A percentile compares a stretch with the other conserved stretches of the same genome.
These are phyloP conservation scores for Yamadazyma philogaea DNA, from an alignment of 805 yeast genomes.

Conservation along the genomic window DNA sequence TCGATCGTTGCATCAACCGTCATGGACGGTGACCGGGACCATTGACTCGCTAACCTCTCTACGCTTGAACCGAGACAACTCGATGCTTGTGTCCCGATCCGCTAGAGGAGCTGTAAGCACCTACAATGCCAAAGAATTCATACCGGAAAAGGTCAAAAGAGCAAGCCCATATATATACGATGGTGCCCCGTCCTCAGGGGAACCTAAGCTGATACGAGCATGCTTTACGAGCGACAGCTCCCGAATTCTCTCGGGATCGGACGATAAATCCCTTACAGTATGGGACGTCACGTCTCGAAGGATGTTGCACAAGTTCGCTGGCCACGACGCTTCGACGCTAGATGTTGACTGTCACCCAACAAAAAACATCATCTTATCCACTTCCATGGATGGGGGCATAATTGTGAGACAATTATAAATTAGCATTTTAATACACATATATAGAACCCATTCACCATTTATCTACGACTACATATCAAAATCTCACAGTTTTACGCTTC, in stretches of 20 bases:
- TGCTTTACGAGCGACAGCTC: conserved; percentile 42
- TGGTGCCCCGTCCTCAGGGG: conserved; percentile 52
- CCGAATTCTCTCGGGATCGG: conserved; percentile 55
- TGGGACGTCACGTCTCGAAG: conserved; percentile 60
- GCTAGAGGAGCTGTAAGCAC: conserved; percentile 56
- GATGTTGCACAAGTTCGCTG: conserved; percentile 47
- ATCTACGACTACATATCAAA: too few species aligned
- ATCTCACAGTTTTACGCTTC: conserved; percentile 18
- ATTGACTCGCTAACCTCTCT: conserved; percentile 57
- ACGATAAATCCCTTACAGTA: conserved; percentile 52
- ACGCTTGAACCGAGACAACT: conserved; percentile 44
- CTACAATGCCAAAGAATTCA: conserved; percentile 50
- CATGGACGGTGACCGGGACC: conserved; percentile 46
- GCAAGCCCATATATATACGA: conserved; percentile 48
- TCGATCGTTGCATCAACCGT: conserved; percentile 36
- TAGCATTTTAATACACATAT: neutral
- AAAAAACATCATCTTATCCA: conserved; percentile 39
- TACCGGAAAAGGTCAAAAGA: conserved; percentile 39
- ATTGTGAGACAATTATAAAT: conserved; percentile 41
- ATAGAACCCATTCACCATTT: too few species aligned
- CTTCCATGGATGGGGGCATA: conserved; percentile 56
- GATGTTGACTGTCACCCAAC: conserved; percentile 56
- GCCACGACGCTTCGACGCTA: conserved; percentile 60
- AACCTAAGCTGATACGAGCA: conserved; percentile 50
- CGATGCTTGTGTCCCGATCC: conserved; percentile 49